A percentile compares a stretch with the other conserved stretches of the same genome.
Evolutionary conservation across 805 yeast genomes (phyloP).

Genomic region (Myxozyma sirexii): DNA sequence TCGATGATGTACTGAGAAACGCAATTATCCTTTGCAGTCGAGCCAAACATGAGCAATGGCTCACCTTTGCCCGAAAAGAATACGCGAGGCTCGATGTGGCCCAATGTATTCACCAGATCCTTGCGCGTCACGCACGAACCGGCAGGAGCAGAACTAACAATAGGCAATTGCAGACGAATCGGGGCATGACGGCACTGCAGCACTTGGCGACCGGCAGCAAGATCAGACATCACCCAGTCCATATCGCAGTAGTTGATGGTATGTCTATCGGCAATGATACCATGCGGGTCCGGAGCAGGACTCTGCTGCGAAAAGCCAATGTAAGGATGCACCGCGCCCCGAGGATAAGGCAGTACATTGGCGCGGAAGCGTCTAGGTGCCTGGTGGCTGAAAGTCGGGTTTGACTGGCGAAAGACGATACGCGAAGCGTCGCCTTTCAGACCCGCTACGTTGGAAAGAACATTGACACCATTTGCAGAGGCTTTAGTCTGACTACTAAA

Average conservation of each 20-base stretch:
- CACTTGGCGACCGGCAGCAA: slow-evolving; percentile 1
- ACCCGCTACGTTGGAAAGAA: slow-evolving; percentile 13
- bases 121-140: slow-evolving; percentile 11
- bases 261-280: slow-evolving; percentile 3
- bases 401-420: not conserved
- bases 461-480: not conserved
- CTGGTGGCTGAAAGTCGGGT: not conserved
- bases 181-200: slow-evolving; percentile 18
- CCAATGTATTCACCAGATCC: not conserved
- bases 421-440: not conserved
- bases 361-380: slow-evolving; percentile 15
- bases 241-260: slow-evolving; percentile 23
- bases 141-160: not conserved
- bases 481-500: not conserved
- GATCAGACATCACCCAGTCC: slow-evolving; percentile 18
- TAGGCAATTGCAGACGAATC: slow-evolving; percentile 3
- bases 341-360: slow-evolving; percentile 23
- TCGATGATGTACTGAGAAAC: slow-evolving; percentile 24
- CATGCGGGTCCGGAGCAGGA: slow-evolving; percentile 3
- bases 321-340: slow-evolving; percentile 22
- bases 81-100: slow-evolving; percentile 28
- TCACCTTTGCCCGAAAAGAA: slow-evolving; percentile 29
- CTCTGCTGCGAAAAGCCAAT: slow-evolving; percentile 22
- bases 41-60: slow-evolving; percentile 28
- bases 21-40: slow-evolving; percentile 12